Base-by-base conservation (phyloP, 1,284 basidiomycete genomes). In the Wolfiporia cocos region DNA sequence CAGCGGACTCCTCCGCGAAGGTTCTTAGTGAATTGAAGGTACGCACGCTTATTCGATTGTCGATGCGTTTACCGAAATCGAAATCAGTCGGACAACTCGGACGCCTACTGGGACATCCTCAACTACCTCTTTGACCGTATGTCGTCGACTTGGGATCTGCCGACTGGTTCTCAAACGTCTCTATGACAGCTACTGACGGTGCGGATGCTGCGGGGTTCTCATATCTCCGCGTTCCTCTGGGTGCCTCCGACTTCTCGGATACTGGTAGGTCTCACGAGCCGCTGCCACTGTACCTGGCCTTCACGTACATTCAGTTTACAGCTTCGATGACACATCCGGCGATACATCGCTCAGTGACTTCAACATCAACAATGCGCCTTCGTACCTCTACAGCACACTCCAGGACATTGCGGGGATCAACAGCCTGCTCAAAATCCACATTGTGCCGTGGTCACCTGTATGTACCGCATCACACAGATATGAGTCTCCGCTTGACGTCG, bases 391-490 rank as follows among this genome's bases (percentile, higher is more conserved):
- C 56, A 63, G 65, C 2, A 63, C 66, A 1, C 62, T 76, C 41
- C 57, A 49, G 20, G 74, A 76, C 47, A 76, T 76, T 43, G 46
- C 61, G 36, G 61, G 67, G 9, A 58, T 76, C 51, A 73, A 73
- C 37, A 51, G 49, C 11, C 52, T 56, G 44, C 45, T 74, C 26
- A 67, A 63, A 48, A 57, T 76, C 4, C 69, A 73, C 37, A 45
- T 74, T 11, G 28, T 71, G 22, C 74, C 74, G 1, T 76, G 74
- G 74, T 74, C 71, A 42, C 70, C 73, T 9, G 73, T 74, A 46
- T 47, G 65, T 56, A n/a, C 14, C 35, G 15, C 35, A 20, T 17
- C 15, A 36, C 19, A 5, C 11, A 18, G 23, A 22, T 2, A 2
- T 3, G 20, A 15, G 12, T 7, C 14, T 3, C 10, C 4, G 19